Base-by-base conservation (phyloP, 1,139 yeast species). In the Hansenula sp. region DNA sequence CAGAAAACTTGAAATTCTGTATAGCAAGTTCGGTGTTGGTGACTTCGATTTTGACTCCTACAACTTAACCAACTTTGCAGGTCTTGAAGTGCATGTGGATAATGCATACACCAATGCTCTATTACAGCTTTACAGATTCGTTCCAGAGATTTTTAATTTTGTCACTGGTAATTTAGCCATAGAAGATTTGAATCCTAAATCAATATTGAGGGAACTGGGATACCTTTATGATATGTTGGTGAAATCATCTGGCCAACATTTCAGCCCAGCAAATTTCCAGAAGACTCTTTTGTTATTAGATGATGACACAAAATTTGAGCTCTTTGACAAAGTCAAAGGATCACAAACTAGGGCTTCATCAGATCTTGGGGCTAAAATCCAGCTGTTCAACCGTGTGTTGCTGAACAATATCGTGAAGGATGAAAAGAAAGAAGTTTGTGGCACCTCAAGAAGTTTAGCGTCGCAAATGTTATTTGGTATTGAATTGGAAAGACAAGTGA, bases 41-140 rank as follows among this genome's bases (percentile, higher is more conserved):
- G 97, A 90, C 63, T 93, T 93, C 66, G 97, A 94, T 66, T 93
- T 93, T 60, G 82, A 78, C 44, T 84, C 81, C 55, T 93, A 86
- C 68, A 90, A 91, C 59, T 71, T 73, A 40, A 87, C 98, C 0
- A 58, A 62, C 1, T 85, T 71, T 54, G 79, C 96, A n/a, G 98
- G 99, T 0, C 70, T 94, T 29, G 98, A 93, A 61, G 84, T 90
- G 17, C 94, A 89, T 58, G 76, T 85, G 13, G 90, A 86, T 42
- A 88, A 87, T 57, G 77, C 95, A 0, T 89, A 88, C 60, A 74
- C 86, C 44, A 94, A 94, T 60, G 74, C 96, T 0, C 65, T 91
- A 30, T 57, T 94, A 11, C 98, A 93, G 60, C 59, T 93, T n/a
- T 87, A 85, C 64, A 72, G 96, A 40, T 88, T 83, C 66, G 79